phyloP scores from a whole-genome alignment of 768 basidiomycete species.

The Galerina marginata region DNA sequence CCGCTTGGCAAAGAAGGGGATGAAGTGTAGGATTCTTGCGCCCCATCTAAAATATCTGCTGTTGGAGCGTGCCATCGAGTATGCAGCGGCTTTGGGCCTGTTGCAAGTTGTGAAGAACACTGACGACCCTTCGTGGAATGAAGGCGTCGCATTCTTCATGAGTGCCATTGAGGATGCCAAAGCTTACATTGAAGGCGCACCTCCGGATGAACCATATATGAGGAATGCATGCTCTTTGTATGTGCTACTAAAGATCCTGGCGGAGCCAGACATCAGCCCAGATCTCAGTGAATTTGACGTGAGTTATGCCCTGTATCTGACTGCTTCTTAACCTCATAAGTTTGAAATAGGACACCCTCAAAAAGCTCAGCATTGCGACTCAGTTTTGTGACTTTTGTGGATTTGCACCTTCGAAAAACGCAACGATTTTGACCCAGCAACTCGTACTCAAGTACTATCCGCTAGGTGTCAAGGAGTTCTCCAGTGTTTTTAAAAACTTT shows the following conservation, averaged over 20 bases:
- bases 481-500: conserved; percentile 42
- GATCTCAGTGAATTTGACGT: conserved; percentile 61
- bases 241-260: conserved; percentile 56
- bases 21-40: conserved; percentile 59
- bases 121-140: conserved; percentile 54
- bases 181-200: conserved; percentile 56
- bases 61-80: conserved; percentile 64
- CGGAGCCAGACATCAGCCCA: conserved; percentile 53
- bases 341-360: conserved; percentile 34
- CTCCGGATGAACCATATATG: conserved; percentile 67
- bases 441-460: conserved; percentile 53
- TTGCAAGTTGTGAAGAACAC: conserved; percentile 47
- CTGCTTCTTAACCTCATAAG: neutral
- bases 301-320: conserved; percentile 9
- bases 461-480: conserved; percentile 52
- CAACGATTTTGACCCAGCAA: conserved; percentile 56
- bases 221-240: conserved; percentile 65
- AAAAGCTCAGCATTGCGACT: conserved; percentile 55
- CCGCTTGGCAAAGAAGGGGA: conserved; percentile 66
- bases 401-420: conserved; percentile 51
- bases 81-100: conserved; percentile 57
- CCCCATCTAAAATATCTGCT: conserved; percentile 61
- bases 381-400: conserved; percentile 57
- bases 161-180: conserved; percentile 68
- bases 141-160: conserved; percentile 64